A percentile compares a stretch with the other conserved stretches of the same genome.
phyloP scores from a whole-genome alignment of 192 early-diverging fungal species.

The Backusella luteola region DNA sequence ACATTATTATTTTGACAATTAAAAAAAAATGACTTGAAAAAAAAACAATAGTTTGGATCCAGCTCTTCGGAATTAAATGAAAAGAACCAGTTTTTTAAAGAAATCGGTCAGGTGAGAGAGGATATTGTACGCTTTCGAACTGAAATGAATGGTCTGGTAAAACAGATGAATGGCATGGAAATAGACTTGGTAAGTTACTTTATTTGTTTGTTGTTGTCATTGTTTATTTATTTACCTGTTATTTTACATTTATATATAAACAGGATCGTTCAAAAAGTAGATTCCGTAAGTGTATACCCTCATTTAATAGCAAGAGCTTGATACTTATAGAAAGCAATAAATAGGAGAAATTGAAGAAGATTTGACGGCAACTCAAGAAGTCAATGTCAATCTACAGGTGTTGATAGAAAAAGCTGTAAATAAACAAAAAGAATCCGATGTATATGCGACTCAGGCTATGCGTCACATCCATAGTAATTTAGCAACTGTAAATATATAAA shows the following conservation, averaged over 20 bases:
- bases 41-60: conserved; percentile 30
- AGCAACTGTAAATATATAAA: conserved; percentile 15
- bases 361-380: conserved; percentile 30
- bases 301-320: not conserved
- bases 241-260: not conserved
- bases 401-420: conserved; percentile 28
- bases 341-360: conserved; percentile 25
- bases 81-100: conserved; percentile 12
- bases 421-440: conserved; percentile 28
- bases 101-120: conserved; percentile 17
- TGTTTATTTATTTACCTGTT: not conserved
- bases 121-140: conserved; percentile 21
- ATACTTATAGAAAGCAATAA: not conserved
- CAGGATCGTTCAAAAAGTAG: conserved; percentile 20
- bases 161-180: conserved; percentile 30
- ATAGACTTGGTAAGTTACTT: conserved; percentile 24
- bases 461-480: conserved; percentile 26
- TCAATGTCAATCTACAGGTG: conserved; percentile 34
- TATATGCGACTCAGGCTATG: conserved; percentile 22
- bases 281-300: conserved; percentile 14
- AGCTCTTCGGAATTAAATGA: conserved; percentile 15
- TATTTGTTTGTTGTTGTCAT: conserved; percentile 1
- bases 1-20: conserved; percentile 34
- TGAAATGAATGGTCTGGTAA: conserved; percentile 29
- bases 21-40: not conserved